These are phyloP conservation scores for Diaporthe sp. DNA, from an alignment of 2,329 filamentous ascomycete genomes.

Conservation along the genomic window DNA sequence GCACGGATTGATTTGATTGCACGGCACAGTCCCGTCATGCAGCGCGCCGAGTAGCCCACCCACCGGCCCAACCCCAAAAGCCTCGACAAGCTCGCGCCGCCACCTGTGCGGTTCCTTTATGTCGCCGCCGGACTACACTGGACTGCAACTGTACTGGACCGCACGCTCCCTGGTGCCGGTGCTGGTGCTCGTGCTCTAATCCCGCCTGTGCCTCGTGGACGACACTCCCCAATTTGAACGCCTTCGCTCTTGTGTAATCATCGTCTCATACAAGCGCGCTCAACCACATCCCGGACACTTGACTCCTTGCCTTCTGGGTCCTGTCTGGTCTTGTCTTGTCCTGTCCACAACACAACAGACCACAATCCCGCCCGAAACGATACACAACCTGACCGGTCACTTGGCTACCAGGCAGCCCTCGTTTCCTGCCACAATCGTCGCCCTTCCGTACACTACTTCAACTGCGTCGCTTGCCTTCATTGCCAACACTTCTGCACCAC, in stretches of 20 bases:
- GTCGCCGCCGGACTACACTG: conserved; percentile 20
- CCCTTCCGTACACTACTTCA: not conserved
- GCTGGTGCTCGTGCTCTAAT: not conserved
- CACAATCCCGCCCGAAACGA: not conserved
- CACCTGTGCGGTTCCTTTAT: conserved; percentile 25
- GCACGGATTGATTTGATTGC: conserved; percentile 13
- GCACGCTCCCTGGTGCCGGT: not conserved
- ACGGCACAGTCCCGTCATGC: conserved; percentile 15
- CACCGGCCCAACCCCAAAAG: conserved; percentile 14
- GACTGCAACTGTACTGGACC: not conserved
- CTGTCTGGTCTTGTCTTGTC: conserved; percentile 13
- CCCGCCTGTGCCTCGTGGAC: not conserved
- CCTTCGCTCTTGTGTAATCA: conserved; percentile 19
- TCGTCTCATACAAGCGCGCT: conserved; percentile 11
- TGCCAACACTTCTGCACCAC: not conserved
- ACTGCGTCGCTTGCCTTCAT: not conserved
- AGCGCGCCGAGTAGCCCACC: conserved; percentile 30
- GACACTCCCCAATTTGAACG: not conserved
- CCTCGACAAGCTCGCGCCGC: conserved; percentile 18
- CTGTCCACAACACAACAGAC: conserved; percentile 4
- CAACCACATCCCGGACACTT: not conserved
- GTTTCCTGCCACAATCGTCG: not conserved
- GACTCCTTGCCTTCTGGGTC: not conserved
- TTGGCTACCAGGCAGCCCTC: not conserved
- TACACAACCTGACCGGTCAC: not conserved